These are phyloP conservation scores for Cladosporium velox DNA, from an alignment of 2,329 filamentous ascomycete genomes.

Conservation along the genomic window DNA sequence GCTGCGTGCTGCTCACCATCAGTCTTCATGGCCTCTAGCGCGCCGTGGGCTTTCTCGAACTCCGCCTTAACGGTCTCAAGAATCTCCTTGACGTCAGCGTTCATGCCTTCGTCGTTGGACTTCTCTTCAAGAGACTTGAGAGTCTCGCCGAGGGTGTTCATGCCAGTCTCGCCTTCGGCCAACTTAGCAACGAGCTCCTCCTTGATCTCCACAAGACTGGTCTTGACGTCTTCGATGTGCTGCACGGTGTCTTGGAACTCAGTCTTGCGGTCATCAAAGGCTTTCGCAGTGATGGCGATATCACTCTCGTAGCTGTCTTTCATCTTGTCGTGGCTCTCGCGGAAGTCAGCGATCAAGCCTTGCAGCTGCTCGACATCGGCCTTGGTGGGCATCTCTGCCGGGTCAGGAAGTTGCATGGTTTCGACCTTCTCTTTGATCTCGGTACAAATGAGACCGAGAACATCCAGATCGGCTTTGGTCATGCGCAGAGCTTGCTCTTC, in stretches of 20 bases:
- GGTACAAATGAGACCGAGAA: slow-evolving; percentile 77
- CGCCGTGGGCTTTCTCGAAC: slow-evolving; percentile 81
- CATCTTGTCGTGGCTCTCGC: slow-evolving; percentile 65
- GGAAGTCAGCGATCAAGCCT: slow-evolving; percentile 53
- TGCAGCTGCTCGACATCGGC: slow-evolving; percentile 70
- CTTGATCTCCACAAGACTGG: slow-evolving; percentile 75
- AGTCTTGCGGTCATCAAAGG: slow-evolving; percentile 78
- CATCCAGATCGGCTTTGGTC: slow-evolving; percentile 77
- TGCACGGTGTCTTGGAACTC: slow-evolving; percentile 79
- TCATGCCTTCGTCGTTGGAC: slow-evolving; percentile 52
- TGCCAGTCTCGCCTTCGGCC: slow-evolving; percentile 69
- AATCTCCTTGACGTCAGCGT: slow-evolving; percentile 58
- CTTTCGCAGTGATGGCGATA: slow-evolving; percentile 72
- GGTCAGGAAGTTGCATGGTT: slow-evolving; percentile 69
- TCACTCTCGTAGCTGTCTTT: slow-evolving; percentile 73
- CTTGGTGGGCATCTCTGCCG: slow-evolving; percentile 71
- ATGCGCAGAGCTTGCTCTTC: slow-evolving; percentile 58
- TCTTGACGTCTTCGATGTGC: slow-evolving; percentile 76
- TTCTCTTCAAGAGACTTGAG: slow-evolving; percentile 71
- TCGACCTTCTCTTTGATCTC: slow-evolving; percentile 81
- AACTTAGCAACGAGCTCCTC: slow-evolving; percentile 75
- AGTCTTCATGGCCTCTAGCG: slow-evolving; percentile 78
- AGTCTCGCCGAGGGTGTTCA: slow-evolving; percentile 59
- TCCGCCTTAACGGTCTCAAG: slow-evolving; percentile 76
- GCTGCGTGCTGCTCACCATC: slow-evolving; percentile 67